Percentiles rank a stretch among this genome's conserved stretches.
Evolutionary conservation across 306 rosid genomes (phyloP).

Genomic region (Cyclanthera cordifolia): DNA sequence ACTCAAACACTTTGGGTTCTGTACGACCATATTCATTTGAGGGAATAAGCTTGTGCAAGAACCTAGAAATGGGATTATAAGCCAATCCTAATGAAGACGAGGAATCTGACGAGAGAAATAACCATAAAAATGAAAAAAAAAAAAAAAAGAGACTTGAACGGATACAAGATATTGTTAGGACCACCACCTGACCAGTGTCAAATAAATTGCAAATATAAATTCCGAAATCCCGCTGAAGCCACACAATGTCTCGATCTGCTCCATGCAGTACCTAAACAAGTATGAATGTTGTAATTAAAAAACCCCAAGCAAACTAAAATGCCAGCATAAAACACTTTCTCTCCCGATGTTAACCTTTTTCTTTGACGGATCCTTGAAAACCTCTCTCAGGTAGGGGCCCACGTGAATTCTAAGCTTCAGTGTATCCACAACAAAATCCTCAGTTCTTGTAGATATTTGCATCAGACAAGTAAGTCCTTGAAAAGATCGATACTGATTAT

Average conservation of each 20-base stretch:
- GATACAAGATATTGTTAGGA: not conserved
- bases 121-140: not conserved
- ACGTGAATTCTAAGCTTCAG: slow-evolving; percentile 72
- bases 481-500: slow-evolving; percentile 91
- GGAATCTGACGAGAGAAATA: not conserved
- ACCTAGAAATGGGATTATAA: not conserved
- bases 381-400: slow-evolving; percentile 83
- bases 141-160: not conserved
- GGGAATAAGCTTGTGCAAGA: not conserved
- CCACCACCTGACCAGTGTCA: slow-evolving; percentile 82
- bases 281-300: slow-evolving; percentile 17
- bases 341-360: slow-evolving; percentile 48
- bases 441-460: slow-evolving; percentile 90
- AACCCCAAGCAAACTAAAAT: not conserved
- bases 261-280: slow-evolving; percentile 88
- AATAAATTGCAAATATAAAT: slow-evolving; percentile 83
- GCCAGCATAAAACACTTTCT: not conserved
- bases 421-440: slow-evolving; percentile 85
- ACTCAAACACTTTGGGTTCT: not conserved
- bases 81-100: not conserved
- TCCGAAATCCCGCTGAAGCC: slow-evolving; percentile 98
- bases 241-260: slow-evolving; percentile 78
- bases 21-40: not conserved
- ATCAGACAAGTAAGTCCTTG: slow-evolving; percentile 96
- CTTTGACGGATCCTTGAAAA: slow-evolving; percentile 83